A percentile compares a stretch with the other conserved stretches of the same genome.
phyloP scores from a whole-genome alignment of 2,329 filamentous ascomycete species.

The Nothomitra cinnamomea region DNA sequence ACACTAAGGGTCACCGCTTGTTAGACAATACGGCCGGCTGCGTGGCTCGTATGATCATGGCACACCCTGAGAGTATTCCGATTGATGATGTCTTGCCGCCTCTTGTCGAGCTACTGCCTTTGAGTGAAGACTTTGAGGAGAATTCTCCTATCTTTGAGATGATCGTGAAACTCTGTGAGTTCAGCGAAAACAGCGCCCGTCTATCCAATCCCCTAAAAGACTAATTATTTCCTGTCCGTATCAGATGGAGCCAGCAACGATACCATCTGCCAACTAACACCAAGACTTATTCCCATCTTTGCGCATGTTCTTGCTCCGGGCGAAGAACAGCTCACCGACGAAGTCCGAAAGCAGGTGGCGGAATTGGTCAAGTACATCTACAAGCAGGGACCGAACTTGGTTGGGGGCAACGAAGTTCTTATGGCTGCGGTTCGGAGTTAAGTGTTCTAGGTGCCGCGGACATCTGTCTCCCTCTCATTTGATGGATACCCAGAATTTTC shows the following conservation, averaged over 20 bases:
- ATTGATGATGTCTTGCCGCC: slow-evolving; percentile 67
- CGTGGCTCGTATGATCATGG: slow-evolving; percentile 78
- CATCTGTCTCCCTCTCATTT: too few species aligned
- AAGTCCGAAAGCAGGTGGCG: slow-evolving; percentile 49
- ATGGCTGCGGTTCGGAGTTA: background rate
- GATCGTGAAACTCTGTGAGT: slow-evolving; percentile 71
- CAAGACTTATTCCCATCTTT: slow-evolving; percentile 52
- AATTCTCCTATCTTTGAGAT: slow-evolving; percentile 87
- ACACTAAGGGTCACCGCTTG: slow-evolving; percentile 60
- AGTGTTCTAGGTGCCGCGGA: background rate
- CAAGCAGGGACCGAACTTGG: slow-evolving; percentile 13
- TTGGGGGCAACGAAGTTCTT: background rate
- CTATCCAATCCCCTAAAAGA: background rate
- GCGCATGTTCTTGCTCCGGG: slow-evolving; percentile 55
- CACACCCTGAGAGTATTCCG: slow-evolving; percentile 68
- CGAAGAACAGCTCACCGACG: slow-evolving; percentile 57
- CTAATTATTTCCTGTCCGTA: too few species aligned
- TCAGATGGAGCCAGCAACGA: slow-evolving; percentile 49
- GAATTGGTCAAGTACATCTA: slow-evolving; percentile 40
- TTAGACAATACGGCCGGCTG: slow-evolving; percentile 90
- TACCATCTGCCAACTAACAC: slow-evolving; percentile 52
- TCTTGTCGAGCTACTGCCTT: slow-evolving; percentile 60
- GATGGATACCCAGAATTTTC: too few species aligned
- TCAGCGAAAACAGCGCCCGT: background rate
- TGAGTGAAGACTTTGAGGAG: slow-evolving; percentile 91